Percentiles rank a stretch among this genome's conserved stretches.
Conservation (phyloP, 495 filamentous ascomycete species). For the Aspergillus homomorphus region DNA sequence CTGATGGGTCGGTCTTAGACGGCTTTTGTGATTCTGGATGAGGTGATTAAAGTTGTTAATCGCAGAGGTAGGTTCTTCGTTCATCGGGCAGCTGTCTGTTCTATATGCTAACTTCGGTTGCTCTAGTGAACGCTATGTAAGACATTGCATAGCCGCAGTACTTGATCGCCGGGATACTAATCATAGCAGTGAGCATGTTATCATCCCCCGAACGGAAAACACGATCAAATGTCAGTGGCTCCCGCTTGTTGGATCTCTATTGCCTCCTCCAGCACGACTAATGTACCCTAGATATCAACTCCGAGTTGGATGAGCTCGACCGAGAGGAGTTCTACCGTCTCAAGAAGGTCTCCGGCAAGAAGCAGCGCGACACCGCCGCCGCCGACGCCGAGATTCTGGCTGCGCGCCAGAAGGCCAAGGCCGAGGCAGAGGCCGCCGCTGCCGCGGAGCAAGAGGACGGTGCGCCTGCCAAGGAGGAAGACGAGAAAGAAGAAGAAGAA, state of each 20-base stretch:
- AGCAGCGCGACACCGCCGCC: constrained; percentile 76
- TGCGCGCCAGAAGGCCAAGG: constrained; percentile 51
- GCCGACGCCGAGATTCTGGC: constrained; percentile 69
- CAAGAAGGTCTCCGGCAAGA: constrained; percentile 97
- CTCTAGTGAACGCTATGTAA: constrained; percentile 93
- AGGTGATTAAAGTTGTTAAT: constrained; percentile 99
- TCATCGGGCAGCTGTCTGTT: background rate
- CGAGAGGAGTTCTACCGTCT: constrained; percentile 97
- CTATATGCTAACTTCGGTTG: constrained; percentile 24
- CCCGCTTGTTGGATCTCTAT: background rate
- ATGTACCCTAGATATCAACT: constrained; percentile 77
- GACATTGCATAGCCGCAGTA: constrained; percentile 23
- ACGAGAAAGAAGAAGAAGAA: constrained; percentile 34
- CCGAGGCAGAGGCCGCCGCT: constrained; percentile 35
- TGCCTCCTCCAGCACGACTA: constrained; percentile 10
- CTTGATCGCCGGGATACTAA: constrained; percentile 14
- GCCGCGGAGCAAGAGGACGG: constrained; percentile 13
- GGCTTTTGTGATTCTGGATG: constrained; percentile 95
- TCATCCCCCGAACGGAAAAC: constrained; percentile 96
- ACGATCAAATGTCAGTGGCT: constrained; percentile 83
- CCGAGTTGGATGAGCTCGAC: constrained; percentile 95
- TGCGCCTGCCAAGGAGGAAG: constrained; percentile 32
- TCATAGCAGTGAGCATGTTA: constrained; percentile 73
- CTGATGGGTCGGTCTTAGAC: constrained; percentile 51
- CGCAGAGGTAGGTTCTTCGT: constrained; percentile 64